Base-by-base conservation (phyloP, 2,329 filamentous ascomycete genomes). In the Acrodontium crateriforme region DNA sequence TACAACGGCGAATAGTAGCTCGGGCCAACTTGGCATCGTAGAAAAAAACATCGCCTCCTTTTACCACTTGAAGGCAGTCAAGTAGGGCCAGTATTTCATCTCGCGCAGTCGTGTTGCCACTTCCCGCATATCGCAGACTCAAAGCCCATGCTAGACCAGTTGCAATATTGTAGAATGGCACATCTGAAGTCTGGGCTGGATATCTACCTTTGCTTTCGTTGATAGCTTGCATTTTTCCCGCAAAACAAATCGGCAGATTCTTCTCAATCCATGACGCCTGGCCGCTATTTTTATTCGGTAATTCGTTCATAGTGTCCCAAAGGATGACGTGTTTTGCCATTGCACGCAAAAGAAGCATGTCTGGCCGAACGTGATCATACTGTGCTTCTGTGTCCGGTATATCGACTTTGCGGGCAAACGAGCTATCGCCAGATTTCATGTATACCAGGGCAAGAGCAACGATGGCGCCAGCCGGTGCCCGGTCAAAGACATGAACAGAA, bases 281-380 rank as follows among this genome's bases (percentile, higher is more conserved):
- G 9, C 9, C 12, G 5, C 12, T 12, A 3, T 32, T 29, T 18
- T 37, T 25, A 10, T 12, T 12, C 17, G 32, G 26, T 10, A 30
- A 25, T 8, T 81, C 74, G 33, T 74, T 63, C 28, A 98, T 89
- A 34, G 71, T 64, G 37, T 78, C 78, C 89, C 89, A 98, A 58
- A 95, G 72, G 39, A 98, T 93, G 20, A 98, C 53, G 49, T 95
- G 83, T 48, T 78, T 82, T 8, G 89, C 79, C 17, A 95, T 65
- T 0, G 87, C 94, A 11, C 89, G 75, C 8, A 98, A 65, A 5
- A 98, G 70, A 38, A 98, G 78, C 22, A 94, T 75, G 48, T 98
- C 89, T 0, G 89, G 89, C 2, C 89, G 74, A 11, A 95, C 78
- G 49, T 95, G 94, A 50, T 95, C 89, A 50, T 93, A 95, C 41